These are phyloP conservation scores for Neofusicoccum sp. DNA, from an alignment of 2,329 filamentous ascomycete genomes.

Conservation along the genomic window DNA sequence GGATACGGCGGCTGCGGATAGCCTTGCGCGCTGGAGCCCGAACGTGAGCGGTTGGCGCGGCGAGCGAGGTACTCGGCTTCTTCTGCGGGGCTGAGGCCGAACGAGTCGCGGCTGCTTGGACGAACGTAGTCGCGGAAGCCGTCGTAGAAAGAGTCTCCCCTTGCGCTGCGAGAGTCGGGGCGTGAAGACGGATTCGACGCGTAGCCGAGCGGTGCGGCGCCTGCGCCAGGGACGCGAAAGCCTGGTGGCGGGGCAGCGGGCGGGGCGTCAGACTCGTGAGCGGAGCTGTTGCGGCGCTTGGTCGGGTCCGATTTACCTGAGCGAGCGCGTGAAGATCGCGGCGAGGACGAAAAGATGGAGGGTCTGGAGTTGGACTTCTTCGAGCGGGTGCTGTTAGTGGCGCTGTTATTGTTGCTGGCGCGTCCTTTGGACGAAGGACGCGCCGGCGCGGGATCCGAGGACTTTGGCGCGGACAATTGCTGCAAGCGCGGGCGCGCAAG, in stretches of 20 bases:
- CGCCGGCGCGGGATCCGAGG: slow-evolving; percentile 32
- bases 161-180: slow-evolving; percentile 46
- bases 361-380: slow-evolving; percentile 36
- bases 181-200: slow-evolving; percentile 36
- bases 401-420: slow-evolving; percentile 31
- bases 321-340: slow-evolving; percentile 26
- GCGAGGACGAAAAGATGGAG: slow-evolving; percentile 32
- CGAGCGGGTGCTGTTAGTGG: slow-evolving; percentile 35
- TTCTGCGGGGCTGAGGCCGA: slow-evolving; percentile 37
- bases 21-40: slow-evolving; percentile 19
- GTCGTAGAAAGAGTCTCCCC: not conserved
- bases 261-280: slow-evolving; percentile 24
- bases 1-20: slow-evolving; percentile 24
- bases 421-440: slow-evolving; percentile 35
- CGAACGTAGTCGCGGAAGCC: slow-evolving; percentile 28
- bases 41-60: slow-evolving; percentile 29
- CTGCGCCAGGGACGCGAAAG: slow-evolving; percentile 51
- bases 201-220: slow-evolving; percentile 43
- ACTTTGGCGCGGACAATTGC: slow-evolving; percentile 23
- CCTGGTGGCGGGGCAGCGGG: slow-evolving; percentile 41
- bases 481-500: slow-evolving; percentile 29
- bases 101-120: slow-evolving; percentile 32
- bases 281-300: slow-evolving; percentile 29
- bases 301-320: slow-evolving; percentile 36
- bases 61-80: slow-evolving; percentile 31